Conservation (phyloP, 1,284 basidiomycete genomes). For the Anthracocystis panici-leucophaei region DNA sequence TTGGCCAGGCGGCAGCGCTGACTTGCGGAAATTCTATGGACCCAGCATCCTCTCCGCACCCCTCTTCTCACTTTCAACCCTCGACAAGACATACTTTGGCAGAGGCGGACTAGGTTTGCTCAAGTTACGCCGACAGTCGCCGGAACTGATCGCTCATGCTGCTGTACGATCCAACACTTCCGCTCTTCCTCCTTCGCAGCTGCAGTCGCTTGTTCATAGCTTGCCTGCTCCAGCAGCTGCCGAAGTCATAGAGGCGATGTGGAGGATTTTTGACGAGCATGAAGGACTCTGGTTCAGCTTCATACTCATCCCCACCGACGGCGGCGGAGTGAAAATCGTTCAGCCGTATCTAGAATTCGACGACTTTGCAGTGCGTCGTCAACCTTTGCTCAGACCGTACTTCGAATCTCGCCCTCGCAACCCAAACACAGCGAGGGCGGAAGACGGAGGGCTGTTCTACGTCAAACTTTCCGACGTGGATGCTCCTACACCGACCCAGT, state of each 20-base stretch:
- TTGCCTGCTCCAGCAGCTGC: conserved; percentile 14
- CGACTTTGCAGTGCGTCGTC: conserved; percentile 50
- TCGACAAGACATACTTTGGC: conserved; percentile 42
- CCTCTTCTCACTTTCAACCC: not conserved
- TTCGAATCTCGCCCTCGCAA: conserved; percentile 34
- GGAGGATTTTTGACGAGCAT: conserved; percentile 41
- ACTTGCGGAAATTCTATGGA: conserved; percentile 29
- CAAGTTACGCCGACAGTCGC: conserved; percentile 20
- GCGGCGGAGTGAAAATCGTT: conserved; percentile 3
- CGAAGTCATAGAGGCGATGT: conserved; percentile 22
- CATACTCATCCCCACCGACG: conserved; percentile 13
- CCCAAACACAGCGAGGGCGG: conserved; percentile 41
- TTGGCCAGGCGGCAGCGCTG: conserved; percentile 16
- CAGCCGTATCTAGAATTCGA: conserved; percentile 53
- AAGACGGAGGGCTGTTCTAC: conserved; percentile 58
- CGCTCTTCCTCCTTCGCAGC: not conserved
- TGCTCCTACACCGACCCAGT: conserved; percentile 20
- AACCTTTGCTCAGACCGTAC: conserved; percentile 38
- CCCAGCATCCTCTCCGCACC: conserved; percentile 46
- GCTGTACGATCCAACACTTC: conserved; percentile 13
- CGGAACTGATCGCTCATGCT: conserved; percentile 1
- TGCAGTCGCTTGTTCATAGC: conserved; percentile 20
- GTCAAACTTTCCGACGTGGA: conserved; percentile 45
- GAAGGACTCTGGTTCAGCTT: conserved; percentile 59
- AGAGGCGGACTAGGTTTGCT: conserved; percentile 49